Conservation (phyloP, 1,139 yeast genomes). For the Kodamaea plutei region DNA sequence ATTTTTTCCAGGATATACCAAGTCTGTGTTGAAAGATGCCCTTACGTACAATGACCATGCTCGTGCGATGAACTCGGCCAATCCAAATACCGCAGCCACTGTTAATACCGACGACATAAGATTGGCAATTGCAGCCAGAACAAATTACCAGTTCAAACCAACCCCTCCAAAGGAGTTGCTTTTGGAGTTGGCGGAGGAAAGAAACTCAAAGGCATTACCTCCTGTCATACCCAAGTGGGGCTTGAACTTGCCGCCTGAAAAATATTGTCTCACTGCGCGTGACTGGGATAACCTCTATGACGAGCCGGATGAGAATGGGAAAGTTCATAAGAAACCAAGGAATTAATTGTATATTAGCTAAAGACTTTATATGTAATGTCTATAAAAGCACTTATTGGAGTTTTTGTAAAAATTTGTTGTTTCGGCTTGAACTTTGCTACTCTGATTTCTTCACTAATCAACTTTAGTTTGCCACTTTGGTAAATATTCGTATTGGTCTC, state of each 20-base stretch:
- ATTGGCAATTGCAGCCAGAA: slow-evolving; percentile 87
- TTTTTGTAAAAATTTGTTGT: too few relatives aligned
- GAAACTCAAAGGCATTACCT: slow-evolving; percentile 86
- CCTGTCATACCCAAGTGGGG: slow-evolving; percentile 93
- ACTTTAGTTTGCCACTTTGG: too few relatives aligned
- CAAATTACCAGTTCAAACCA: slow-evolving; percentile 93
- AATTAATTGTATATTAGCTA: too few relatives aligned
- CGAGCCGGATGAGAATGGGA: slow-evolving; percentile 26
- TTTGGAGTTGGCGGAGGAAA: slow-evolving; percentile 85
- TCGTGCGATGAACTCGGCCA: slow-evolving; percentile 33
- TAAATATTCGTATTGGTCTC: too few relatives aligned
- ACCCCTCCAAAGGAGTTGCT: slow-evolving; percentile 91
- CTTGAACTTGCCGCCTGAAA: slow-evolving; percentile 92
- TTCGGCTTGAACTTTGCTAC: too few relatives aligned
- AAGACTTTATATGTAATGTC: too few relatives aligned
- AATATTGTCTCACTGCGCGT: slow-evolving; percentile 84
- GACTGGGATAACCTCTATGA: slow-evolving; percentile 57
- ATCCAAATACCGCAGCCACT: slow-evolving; percentile 39
- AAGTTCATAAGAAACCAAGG: slow-evolving; percentile 8
- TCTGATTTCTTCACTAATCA: too few relatives aligned
- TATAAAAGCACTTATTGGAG: too few relatives aligned
- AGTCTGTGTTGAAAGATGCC: slow-evolving; percentile 84
- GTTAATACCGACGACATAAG: slow-evolving; percentile 86
- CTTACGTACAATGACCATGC: slow-evolving; percentile 83
- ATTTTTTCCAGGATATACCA: slow-evolving; percentile 68